Percentiles rank a stretch among this genome's conserved stretches.
phyloP scores from a whole-genome alignment of 345 rosid species.

The Lumnitzera racemosa region DNA sequence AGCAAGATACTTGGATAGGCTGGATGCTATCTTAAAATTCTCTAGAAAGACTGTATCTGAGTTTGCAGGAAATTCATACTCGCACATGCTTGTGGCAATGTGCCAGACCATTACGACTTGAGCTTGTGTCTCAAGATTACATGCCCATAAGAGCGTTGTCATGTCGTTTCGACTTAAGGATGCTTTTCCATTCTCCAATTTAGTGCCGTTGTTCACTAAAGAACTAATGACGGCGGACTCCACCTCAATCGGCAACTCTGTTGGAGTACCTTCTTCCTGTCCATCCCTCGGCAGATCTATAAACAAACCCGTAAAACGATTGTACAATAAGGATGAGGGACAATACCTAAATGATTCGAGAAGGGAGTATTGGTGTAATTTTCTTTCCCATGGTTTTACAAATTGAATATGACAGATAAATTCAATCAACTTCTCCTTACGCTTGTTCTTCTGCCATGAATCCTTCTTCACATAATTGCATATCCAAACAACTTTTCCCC shows the following conservation, averaged over 20 bases:
- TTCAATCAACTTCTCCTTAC: neutral
- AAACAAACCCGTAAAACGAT: neutral
- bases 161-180: neutral
- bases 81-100: neutral
- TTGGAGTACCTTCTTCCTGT: neutral
- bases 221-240: neutral
- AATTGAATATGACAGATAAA: neutral
- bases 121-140: neutral
- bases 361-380: neutral
- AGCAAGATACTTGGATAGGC: conserved; percentile 4
- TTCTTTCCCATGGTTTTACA: conserved; percentile 7
- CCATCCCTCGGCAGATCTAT: neutral
- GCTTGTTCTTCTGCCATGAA: neutral
- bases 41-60: too few species aligned
- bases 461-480: neutral
- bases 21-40: neutral
- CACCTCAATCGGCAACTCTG: neutral
- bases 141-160: neutral
- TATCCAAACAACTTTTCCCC: neutral
- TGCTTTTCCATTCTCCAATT: conserved; percentile 4
- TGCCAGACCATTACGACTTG: conserved; percentile 2
- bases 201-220: neutral
- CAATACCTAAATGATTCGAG: neutral
- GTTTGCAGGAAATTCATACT: neutral
- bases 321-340: neutral